phyloP scores from a whole-genome alignment of 2,329 filamentous ascomycete species.

The Leptographium lundbergii region DNA sequence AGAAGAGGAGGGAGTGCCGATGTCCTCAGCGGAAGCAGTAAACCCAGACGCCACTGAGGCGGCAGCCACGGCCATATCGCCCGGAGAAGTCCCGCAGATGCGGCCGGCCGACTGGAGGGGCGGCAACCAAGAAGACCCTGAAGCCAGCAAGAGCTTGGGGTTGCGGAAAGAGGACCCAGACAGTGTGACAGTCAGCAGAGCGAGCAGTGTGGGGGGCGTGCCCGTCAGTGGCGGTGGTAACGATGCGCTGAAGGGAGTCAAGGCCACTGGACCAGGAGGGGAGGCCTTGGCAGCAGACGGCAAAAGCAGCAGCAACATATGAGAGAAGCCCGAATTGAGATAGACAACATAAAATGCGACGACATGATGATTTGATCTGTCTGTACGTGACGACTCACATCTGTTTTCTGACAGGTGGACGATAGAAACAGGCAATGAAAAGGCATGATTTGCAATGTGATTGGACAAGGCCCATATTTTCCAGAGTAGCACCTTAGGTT shows the following conservation, averaged over 20 bases:
- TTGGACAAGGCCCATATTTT: background rate
- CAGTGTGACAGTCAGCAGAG: conserved; percentile 56
- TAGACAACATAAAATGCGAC: background rate
- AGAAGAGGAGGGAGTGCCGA: conserved; percentile 1
- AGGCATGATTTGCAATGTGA: background rate
- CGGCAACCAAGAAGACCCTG: conserved; percentile 30
- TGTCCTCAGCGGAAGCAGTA: background rate
- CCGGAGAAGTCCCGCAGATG: conserved; percentile 58
- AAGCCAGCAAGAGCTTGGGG: conserved; percentile 52
- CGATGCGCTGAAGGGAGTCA: conserved; percentile 15
- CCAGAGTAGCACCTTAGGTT: background rate
- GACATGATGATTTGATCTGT: too few species aligned
- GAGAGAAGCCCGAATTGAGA: background rate
- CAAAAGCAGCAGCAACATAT: background rate
- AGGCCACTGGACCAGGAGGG: conserved; percentile 17
- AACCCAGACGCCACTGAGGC: conserved; percentile 4
- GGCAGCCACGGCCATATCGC: conserved; percentile 23
- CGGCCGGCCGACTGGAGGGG: conserved; percentile 66
- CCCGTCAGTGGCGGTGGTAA: conserved; percentile 9
- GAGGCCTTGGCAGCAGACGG: conserved; percentile 6
- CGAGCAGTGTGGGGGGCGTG: conserved; percentile 50
- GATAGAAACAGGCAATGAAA: too few species aligned
- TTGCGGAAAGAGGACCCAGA: conserved; percentile 51
- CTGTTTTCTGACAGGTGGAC: too few species aligned
- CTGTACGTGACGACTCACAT: too few species aligned